Base-by-base conservation (phyloP, 106 monocot species). In the Gastrodia elata region DNA sequence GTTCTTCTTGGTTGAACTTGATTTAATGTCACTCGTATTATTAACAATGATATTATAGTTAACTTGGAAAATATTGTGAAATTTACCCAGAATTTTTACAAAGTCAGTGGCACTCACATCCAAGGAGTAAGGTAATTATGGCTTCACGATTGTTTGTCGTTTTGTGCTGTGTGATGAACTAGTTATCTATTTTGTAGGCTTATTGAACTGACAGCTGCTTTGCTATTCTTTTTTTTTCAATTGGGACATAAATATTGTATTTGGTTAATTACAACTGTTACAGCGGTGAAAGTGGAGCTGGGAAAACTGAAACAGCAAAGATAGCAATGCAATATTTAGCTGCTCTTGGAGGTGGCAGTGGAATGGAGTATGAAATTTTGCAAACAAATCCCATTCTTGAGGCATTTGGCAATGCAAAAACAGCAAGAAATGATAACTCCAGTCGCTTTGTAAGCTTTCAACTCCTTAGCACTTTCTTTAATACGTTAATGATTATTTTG, bases 251-350 rank as follows among this genome's bases (percentile, higher is more conserved):
- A 25, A 22, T 26, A 3, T 26, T 26, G 3, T 25, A 33, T 14
- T 33, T 64, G 30, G 64, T 18, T 59, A 37, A 76, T 24, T 8
- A 10, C 59, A 7, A n/a, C 44, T 75, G 77, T 38, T 83, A 18
- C 56, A 97, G 92, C 81, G 96, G 96, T 64, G 92, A 97, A 77
- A 97, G 96, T 82, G 92, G 96, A 58, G 96, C 96, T 18, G 96
- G 92, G 15, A 97, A 92, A 81, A 97, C 96, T 65, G 96, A 97
- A 88, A 92, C 92, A 28, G 92, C 92, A 82, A 92, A 97, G 43
- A 97, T 97, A 74, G 89, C 96, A 33, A 92, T 97, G 96, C 92
- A 97, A 75, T 97, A 97, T 78, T 81, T 97, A 80, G 96, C 96
- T 77, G 78, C 96, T 65, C 84, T 97, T 71, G 96, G 92, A 71